Percentiles rank a stretch among this genome's conserved stretches.
These are phyloP conservation scores for Phellinidium pouzarii DNA, from an alignment of 1,284 basidiomycete genomes.

Conservation along the genomic window DNA sequence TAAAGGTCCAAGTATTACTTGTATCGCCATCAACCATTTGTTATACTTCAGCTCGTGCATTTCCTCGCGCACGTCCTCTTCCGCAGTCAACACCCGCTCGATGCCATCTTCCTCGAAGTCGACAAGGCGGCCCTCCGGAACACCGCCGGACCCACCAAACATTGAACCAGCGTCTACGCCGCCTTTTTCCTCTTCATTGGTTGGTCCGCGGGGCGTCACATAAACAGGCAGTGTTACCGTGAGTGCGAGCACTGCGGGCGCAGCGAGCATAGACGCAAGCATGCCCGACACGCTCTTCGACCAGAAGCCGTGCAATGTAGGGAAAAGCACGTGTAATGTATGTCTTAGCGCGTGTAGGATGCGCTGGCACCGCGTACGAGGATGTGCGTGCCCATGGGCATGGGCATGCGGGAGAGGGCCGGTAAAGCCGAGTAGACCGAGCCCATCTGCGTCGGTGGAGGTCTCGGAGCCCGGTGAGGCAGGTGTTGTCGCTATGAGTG, in stretches of 20 bases:
- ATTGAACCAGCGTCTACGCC: slow-evolving; percentile 23
- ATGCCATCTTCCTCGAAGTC: slow-evolving; percentile 69
- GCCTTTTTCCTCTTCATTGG: slow-evolving; percentile 39
- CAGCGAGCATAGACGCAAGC: slow-evolving; percentile 73
- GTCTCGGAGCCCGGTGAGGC: slow-evolving; percentile 17
- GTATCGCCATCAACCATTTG: slow-evolving; percentile 75
- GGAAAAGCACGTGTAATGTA: slow-evolving; percentile 68
- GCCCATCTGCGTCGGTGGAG: slow-evolving; percentile 17
- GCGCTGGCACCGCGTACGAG: slow-evolving; percentile 37
- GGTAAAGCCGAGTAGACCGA: slow-evolving; percentile 1
- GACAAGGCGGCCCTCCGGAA: slow-evolving; percentile 39
- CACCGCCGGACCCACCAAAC: slow-evolving; percentile 17
- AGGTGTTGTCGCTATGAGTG: slow-evolving; percentile 26
- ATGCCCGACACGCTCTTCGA: slow-evolving; percentile 70
- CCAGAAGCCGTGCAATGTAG: slow-evolving; percentile 74
- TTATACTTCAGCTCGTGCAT: slow-evolving; percentile 63
- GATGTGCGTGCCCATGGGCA: slow-evolving; percentile 38
- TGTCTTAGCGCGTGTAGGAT: slow-evolving; percentile 34
- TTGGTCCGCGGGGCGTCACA: slow-evolving; percentile 49
- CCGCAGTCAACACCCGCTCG: slow-evolving; percentile 54
- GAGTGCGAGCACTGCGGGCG: slow-evolving; percentile 79
- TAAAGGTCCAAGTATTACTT: slow-evolving; percentile 74
- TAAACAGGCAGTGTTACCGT: slow-evolving; percentile 92
- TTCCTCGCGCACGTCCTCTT: slow-evolving; percentile 58
- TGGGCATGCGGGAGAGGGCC: slow-evolving; percentile 24